A percentile compares a stretch with the other conserved stretches of the same genome.
Evolutionary conservation across 202 grass and related monocot genomes (phyloP).

Genomic region (Panicum virgatum): DNA sequence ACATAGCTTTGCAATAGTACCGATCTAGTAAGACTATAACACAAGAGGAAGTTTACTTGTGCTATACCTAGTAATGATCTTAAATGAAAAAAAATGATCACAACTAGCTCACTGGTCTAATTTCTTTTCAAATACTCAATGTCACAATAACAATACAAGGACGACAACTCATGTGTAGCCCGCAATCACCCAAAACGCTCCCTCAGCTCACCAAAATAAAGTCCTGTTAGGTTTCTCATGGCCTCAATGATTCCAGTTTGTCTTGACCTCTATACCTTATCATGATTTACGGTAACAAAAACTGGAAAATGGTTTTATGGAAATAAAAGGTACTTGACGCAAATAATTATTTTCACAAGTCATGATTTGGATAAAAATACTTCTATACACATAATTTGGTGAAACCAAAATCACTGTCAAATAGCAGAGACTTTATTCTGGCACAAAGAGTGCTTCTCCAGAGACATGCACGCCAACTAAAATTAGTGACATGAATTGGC

Average conservation of each 20-base stretch:
- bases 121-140: neutral
- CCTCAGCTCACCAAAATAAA: neutral
- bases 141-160: neutral
- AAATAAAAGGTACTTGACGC: neutral
- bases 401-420: neutral
- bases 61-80: neutral
- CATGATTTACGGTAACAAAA: neutral
- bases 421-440: neutral
- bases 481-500: neutral
- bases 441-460: neutral
- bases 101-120: neutral
- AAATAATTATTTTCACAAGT: neutral
- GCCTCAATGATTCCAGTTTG: neutral
- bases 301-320: neutral
- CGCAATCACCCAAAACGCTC: neutral
- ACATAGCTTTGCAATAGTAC: neutral
- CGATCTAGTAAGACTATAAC: neutral
- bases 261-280: neutral
- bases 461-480: neutral
- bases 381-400: neutral
- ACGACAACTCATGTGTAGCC: neutral
- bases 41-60: conserved; percentile 5
- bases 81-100: neutral
- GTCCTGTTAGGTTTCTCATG: neutral
- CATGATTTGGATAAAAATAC: neutral